A percentile compares a stretch with the other conserved stretches of the same genome.
Conservation (phyloP, 2,329 filamentous ascomycete genomes). For the Pseudogymnoascus verrucosus region DNA sequence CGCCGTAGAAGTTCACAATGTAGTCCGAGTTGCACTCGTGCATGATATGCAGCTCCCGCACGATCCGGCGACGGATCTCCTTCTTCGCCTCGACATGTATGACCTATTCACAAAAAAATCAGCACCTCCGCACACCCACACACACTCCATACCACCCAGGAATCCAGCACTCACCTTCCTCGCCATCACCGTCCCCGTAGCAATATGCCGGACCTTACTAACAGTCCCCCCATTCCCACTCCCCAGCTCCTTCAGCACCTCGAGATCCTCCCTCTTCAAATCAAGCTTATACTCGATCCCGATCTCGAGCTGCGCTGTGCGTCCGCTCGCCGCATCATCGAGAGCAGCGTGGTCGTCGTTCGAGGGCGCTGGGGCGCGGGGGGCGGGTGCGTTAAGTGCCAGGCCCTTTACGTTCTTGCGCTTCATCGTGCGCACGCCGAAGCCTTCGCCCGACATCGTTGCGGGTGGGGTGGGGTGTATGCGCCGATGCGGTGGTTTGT, state of each 20-base stretch:
- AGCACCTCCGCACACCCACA: neutral
- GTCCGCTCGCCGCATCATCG: conserved; percentile 44
- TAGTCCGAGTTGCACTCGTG: conserved; percentile 95
- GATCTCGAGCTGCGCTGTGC: conserved; percentile 73
- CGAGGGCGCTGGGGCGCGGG: conserved; percentile 63
- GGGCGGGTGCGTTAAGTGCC: conserved; percentile 70
- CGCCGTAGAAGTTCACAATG: conserved; percentile 96
- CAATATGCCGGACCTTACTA: conserved; percentile 93
- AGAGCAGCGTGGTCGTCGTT: conserved; percentile 44
- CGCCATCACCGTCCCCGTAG: conserved; percentile 94
- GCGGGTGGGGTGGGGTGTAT: neutral
- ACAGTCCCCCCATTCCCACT: conserved; percentile 96
- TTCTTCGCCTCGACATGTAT: conserved; percentile 98
- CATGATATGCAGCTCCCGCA: conserved; percentile 96
- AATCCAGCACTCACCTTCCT: conserved; percentile 61
- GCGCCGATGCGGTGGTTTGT: neutral
- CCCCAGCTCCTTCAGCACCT: conserved; percentile 89
- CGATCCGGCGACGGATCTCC: conserved; percentile 92
- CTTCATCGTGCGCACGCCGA: conserved; percentile 79
- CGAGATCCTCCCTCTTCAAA: conserved; percentile 81
- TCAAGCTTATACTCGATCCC: conserved; percentile 96
- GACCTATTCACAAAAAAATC: conserved; percentile 47
- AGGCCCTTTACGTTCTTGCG: conserved; percentile 98
- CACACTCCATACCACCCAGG: neutral
- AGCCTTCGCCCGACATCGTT: conserved; percentile 49